Percentiles rank a stretch among this genome's conserved stretches.
These are phyloP conservation scores for Nemania sp. DNA, from an alignment of 2,329 filamentous ascomycete species.

Conservation along the genomic window DNA sequence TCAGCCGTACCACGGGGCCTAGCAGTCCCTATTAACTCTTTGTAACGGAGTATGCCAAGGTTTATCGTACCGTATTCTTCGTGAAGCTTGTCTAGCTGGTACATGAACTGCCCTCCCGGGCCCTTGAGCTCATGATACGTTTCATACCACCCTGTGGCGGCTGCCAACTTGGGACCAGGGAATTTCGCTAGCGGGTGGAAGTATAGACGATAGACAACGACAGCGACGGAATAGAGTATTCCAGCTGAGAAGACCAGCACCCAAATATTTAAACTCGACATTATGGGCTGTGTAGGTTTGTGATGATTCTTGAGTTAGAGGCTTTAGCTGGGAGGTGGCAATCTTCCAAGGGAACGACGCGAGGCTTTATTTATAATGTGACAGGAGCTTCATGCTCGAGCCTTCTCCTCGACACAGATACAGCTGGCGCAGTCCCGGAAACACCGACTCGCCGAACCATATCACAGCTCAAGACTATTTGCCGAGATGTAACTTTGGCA, in stretches of 20 bases:
- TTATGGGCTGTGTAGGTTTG: background rate
- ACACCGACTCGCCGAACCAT: background rate
- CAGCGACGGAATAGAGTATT: slow-evolving; percentile 16
- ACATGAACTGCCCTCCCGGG: slow-evolving; percentile 41
- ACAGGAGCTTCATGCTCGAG: background rate
- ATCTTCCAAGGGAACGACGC: too few species aligned
- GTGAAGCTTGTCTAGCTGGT: slow-evolving; percentile 18
- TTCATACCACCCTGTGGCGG: slow-evolving; percentile 30
- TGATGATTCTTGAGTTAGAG: too few species aligned
- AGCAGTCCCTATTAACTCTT: slow-evolving; percentile 36
- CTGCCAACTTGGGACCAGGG: slow-evolving; percentile 37
- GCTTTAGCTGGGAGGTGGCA: too few species aligned
- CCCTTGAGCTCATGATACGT: slow-evolving; percentile 42
- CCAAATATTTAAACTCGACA: slow-evolving; percentile 6
- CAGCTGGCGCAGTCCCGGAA: background rate
- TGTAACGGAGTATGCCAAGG: background rate
- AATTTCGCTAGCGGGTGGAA: slow-evolving; percentile 34
- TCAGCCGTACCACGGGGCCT: slow-evolving; percentile 57
- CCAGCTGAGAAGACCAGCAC: background rate
- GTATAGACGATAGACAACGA: slow-evolving; percentile 31
- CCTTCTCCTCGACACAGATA: background rate
- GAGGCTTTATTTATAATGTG: background rate
- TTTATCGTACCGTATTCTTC: slow-evolving; percentile 19
- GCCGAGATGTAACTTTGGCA: background rate
- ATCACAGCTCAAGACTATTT: background rate